Evolutionary conservation across 139 green algal species (phyloP).

Genomic region (Coelastrella sp.): DNA sequence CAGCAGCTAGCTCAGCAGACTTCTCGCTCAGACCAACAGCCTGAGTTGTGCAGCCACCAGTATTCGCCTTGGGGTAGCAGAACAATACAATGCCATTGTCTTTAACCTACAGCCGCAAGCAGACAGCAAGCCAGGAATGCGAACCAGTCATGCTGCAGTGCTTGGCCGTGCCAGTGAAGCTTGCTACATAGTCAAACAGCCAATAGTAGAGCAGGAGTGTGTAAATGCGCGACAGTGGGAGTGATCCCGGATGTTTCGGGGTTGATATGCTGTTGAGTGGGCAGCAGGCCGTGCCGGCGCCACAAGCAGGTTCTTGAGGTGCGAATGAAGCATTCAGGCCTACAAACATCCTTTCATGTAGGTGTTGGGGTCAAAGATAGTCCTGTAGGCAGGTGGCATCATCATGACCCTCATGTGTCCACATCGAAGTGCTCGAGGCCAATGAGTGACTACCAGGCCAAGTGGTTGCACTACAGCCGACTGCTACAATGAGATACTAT

Average conservation of each 20-base stretch:
- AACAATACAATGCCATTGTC: constrained; percentile 57
- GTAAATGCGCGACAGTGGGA: background rate
- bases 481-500: background rate
- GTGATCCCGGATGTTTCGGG: background rate
- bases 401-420: background rate
- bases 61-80: constrained; percentile 58
- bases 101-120: constrained; percentile 29
- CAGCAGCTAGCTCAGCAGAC: constrained; percentile 20
- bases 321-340: background rate
- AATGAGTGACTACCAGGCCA: background rate
- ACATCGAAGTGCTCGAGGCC: background rate
- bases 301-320: background rate
- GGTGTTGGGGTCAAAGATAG: background rate
- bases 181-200: too few relatives aligned
- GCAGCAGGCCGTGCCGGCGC: background rate
- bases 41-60: constrained; percentile 58
- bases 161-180: background rate
- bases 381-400: background rate
- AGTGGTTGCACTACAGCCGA: background rate
- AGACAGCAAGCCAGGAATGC: background rate
- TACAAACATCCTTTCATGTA: too few relatives aligned
- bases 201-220: background rate
- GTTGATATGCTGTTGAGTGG: background rate
- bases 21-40: constrained; percentile 54
- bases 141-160: background rate